phyloP scores from a whole-genome alignment of 257 asterid genomes.

The Solanum bulbocastanum region DNA sequence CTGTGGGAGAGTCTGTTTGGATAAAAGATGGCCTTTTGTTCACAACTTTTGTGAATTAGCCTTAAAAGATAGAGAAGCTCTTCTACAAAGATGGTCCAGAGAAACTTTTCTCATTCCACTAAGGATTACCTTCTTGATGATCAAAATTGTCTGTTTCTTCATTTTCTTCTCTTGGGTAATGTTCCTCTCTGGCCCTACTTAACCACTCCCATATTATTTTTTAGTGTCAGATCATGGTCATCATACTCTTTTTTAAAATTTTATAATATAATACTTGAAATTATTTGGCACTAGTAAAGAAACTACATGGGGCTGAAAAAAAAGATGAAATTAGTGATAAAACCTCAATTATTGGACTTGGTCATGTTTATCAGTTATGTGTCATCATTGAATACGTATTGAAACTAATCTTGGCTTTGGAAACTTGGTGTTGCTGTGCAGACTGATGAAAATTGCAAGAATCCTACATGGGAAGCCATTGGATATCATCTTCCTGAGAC shows the following conservation, averaged over 20 bases:
- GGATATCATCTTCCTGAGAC: constrained; percentile 47
- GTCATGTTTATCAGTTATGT: background rate
- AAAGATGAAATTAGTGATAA: background rate
- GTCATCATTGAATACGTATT: background rate
- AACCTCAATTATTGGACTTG: background rate
- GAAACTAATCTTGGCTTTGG: background rate
- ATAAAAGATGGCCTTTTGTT: constrained; percentile 65
- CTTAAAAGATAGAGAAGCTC: constrained; percentile 45
- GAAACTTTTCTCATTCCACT: constrained; percentile 40
- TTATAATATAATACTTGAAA: background rate
- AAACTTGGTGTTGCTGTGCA: constrained; percentile 18
- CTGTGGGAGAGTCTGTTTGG: constrained; percentile 57
- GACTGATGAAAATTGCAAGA: constrained; percentile 53
- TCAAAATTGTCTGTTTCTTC: constrained; percentile 36
- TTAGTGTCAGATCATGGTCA: background rate
- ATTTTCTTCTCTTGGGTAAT: constrained; percentile 59
- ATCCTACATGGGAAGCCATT: constrained; percentile 68
- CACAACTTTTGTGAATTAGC: constrained; percentile 54
- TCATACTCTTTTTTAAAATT: background rate
- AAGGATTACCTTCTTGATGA: constrained; percentile 35
- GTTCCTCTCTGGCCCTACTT: background rate
- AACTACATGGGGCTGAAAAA: background rate
- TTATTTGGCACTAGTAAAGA: background rate
- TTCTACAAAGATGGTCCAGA: constrained; percentile 66
- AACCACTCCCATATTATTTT: background rate